Evolutionary conservation across 2,329 filamentous ascomycete genomes (phyloP).

Genomic region (Colletotrichum sp.): DNA sequence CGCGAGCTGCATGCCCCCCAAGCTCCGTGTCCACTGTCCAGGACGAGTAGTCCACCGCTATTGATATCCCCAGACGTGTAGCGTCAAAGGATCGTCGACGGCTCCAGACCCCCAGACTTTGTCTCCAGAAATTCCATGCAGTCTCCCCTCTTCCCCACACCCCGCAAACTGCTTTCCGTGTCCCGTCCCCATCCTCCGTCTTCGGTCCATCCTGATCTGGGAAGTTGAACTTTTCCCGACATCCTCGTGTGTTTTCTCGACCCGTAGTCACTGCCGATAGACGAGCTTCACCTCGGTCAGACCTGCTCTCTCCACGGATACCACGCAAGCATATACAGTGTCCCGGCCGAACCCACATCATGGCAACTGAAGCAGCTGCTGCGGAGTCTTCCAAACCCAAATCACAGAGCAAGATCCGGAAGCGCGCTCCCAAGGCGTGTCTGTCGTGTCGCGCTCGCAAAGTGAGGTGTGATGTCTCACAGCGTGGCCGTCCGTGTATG

Average conservation of each 20-base stretch:
- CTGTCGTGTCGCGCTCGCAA: constrained; percentile 56
- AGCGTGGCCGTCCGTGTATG: constrained; percentile 54
- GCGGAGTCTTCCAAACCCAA: constrained; percentile 31
- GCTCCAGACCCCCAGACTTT: constrained; percentile 10
- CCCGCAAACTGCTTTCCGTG: constrained; percentile 24
- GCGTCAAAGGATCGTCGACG: constrained; percentile 12
- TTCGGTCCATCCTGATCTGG: constrained; percentile 11
- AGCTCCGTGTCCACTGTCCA: not conserved
- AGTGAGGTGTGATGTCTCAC: constrained; percentile 55
- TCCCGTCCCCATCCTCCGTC: not conserved
- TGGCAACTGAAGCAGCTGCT: constrained; percentile 23
- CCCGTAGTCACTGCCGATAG: not conserved
- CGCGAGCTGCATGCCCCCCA: not conserved
- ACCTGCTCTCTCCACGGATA: not conserved
- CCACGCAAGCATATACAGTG: not conserved
- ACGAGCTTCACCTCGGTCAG: constrained; percentile 14
- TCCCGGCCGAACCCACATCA: not conserved
- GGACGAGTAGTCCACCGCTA: not conserved
- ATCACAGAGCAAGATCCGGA: constrained; percentile 40
- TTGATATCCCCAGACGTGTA: constrained; percentile 1
- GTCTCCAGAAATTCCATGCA: not conserved
- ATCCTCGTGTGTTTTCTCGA: constrained; percentile 3
- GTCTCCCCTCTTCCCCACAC: constrained; percentile 26
- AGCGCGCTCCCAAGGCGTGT: constrained; percentile 55
- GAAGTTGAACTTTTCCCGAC: not conserved